Evolutionary conservation across 108 stramenopile species (phyloP).

Genomic region (Aurantiochytrium sp.): DNA sequence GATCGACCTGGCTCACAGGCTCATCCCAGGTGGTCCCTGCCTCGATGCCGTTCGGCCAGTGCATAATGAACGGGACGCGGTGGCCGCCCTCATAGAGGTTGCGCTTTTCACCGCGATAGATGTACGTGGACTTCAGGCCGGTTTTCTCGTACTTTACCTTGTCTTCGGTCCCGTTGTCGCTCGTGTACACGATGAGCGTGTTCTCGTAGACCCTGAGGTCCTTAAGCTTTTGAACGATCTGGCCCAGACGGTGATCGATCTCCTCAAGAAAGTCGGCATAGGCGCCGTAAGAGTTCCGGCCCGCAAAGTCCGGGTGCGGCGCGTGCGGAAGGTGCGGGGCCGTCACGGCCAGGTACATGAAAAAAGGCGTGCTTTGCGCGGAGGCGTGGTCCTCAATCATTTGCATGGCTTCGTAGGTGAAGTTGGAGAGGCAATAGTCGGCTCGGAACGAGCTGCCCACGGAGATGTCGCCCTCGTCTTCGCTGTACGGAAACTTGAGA

Average conservation of each 20-base stretch:
- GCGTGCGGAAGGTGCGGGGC: not conserved
- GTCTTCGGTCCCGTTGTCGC: not conserved
- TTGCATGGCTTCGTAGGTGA: not conserved
- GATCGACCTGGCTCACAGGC: not conserved
- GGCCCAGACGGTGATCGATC: not conserved
- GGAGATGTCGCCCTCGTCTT: not conserved
- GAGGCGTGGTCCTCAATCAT: not conserved
- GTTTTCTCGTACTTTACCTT: not conserved
- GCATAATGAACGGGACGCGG: not conserved
- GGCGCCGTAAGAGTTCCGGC: not conserved
- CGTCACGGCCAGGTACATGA: not conserved
- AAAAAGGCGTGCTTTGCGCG: not conserved
- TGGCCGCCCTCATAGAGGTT: not conserved
- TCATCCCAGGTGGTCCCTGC: not conserved
- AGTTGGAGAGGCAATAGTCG: not conserved
- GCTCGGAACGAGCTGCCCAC: not conserved
- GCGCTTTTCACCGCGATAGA: not conserved
- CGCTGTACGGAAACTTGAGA: not conserved
- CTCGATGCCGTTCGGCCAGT: not conserved
- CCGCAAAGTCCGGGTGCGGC: not conserved
- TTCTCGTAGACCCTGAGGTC: not conserved
- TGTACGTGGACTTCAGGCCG: not conserved
- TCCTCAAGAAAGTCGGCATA: not conserved
- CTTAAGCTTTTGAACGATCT: not conserved
- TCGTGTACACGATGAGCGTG: not conserved